phyloP scores from a whole-genome alignment of 345 rosid species.

The Erysimum cheiranthoides region DNA sequence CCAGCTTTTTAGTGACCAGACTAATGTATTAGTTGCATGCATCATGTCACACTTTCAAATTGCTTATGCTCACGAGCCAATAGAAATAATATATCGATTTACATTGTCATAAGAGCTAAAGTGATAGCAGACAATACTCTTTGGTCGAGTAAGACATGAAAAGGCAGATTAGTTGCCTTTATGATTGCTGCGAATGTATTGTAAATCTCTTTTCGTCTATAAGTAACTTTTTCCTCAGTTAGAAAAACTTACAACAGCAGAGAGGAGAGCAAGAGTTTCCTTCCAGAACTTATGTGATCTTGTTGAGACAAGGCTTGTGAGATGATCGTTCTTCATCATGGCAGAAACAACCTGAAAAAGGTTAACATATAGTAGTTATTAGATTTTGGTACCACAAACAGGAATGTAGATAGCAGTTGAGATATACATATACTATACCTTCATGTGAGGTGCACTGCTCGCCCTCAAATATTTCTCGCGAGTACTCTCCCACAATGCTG shows the following conservation, averaged over 20 bases:
- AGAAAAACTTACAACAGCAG: conserved; percentile 77
- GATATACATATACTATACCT: conserved; percentile 51
- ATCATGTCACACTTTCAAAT: conserved; percentile 19
- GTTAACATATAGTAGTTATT: conserved; percentile 27
- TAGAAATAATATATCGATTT: background rate
- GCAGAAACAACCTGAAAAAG: conserved; percentile 85
- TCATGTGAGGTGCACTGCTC: conserved; percentile 77
- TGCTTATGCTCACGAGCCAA: conserved; percentile 6
- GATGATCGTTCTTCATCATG: conserved; percentile 90
- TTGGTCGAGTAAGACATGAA: conserved; percentile 16
- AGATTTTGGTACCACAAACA: conserved; percentile 28
- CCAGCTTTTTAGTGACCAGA: conserved; percentile 12
- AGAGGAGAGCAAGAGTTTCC: conserved; percentile 93
- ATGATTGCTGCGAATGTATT: background rate
- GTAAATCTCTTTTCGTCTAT: background rate
- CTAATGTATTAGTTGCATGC: conserved; percentile 2
- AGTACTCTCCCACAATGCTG: conserved; percentile 87
- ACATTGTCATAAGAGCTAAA: conserved; percentile 5
- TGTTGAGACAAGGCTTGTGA: conserved; percentile 70
- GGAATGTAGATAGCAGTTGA: conserved; percentile 18
- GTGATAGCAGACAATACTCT: background rate
- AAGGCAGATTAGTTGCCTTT: conserved; percentile 4
- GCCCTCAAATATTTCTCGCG: conserved; percentile 82
- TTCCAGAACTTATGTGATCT: conserved; percentile 94
- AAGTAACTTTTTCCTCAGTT: conserved; percentile 17